These are phyloP conservation scores for Vitrella brassicaformis DNA, from an alignment of 73 alveolate genomes.

Conservation along the genomic window DNA sequence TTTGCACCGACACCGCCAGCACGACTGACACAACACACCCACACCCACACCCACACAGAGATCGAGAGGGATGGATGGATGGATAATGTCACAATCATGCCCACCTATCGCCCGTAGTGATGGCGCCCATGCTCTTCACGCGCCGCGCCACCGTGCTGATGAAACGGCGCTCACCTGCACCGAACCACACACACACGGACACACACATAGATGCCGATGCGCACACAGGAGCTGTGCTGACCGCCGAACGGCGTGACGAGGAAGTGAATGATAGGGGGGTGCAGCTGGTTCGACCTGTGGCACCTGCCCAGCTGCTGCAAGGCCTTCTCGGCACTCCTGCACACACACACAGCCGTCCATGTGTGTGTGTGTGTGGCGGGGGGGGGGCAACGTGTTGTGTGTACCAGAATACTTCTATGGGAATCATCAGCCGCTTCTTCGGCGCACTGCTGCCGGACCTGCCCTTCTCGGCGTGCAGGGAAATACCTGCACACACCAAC, in stretches of 20 bases:
- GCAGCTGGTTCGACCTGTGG: conserved; percentile 1
- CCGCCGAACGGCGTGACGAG: neutral
- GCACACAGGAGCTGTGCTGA: no score
- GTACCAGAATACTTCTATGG: neutral
- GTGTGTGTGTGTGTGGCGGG: no score
- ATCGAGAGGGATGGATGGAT: neutral
- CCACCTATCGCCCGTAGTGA: neutral
- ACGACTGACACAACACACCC: neutral
- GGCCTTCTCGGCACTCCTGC: neutral
- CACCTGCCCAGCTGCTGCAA: neutral
- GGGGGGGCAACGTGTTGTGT: no score
- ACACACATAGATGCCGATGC: no score
- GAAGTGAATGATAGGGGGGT: neutral
- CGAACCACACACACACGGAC: no score
- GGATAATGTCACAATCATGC: neutral
- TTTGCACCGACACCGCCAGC: no score
- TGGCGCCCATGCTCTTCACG: neutral
- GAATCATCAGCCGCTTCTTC: neutral
- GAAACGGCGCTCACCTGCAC: neutral
- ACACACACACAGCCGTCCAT: neutral
- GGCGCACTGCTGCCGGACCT: neutral
- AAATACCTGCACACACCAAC: no score
- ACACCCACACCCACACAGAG: neutral
- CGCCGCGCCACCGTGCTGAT: neutral
- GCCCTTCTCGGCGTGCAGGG: neutral